Evolutionary conservation across 2,329 filamentous ascomycete species (phyloP), one percentile per base, ranked within the genome.

Genomic region (Botrytis tulipae): DNA sequence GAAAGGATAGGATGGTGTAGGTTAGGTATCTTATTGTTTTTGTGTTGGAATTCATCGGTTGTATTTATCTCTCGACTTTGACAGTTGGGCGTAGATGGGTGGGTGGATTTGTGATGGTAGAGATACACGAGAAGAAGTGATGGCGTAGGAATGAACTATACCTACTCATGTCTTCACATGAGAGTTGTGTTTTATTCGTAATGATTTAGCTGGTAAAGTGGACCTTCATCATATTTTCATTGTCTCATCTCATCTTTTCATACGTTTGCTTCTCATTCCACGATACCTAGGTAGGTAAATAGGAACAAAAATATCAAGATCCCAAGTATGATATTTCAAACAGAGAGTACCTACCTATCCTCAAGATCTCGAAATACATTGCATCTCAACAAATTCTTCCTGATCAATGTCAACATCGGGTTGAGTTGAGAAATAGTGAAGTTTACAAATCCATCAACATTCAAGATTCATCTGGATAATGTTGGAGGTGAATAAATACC

Each of bases 1-100:
- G 10, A 25, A 25, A 7, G 14, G 10, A n/a, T 25, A 25, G 12
- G 25, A 51, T n/a, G 25, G 22, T 12, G 10, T 40, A 40, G 40
- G 5, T n/a, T 40, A 12, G 40, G 5, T 14, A n/a, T 51, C 12
- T n/a, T 25, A 16, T 51, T 14, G 5, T 2, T n/a, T 6, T 4
- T 5, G 2, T 14, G 0, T 0, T 14, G 6, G 10, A n/a, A n/a
- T n/a, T n/a, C 48, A n/a, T 4, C 37, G 6, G 12, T 40, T 40
- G 1, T 10, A 2, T 1, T 10, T 40, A 1, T 40, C 1, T 40
- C 37, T 40, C 12, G 8, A 1, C 10, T 10, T 25, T 42, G 40
- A 18, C 14, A 42, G 18, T 14, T 16, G 40, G 48, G 25, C 22
- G 14, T 4, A 51, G 12, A 6, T 1, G 4, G 14, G 0, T n/a